Base-by-base conservation (phyloP, 371 early-diverging fungal genomes). In the Mucor piriformis region DNA sequence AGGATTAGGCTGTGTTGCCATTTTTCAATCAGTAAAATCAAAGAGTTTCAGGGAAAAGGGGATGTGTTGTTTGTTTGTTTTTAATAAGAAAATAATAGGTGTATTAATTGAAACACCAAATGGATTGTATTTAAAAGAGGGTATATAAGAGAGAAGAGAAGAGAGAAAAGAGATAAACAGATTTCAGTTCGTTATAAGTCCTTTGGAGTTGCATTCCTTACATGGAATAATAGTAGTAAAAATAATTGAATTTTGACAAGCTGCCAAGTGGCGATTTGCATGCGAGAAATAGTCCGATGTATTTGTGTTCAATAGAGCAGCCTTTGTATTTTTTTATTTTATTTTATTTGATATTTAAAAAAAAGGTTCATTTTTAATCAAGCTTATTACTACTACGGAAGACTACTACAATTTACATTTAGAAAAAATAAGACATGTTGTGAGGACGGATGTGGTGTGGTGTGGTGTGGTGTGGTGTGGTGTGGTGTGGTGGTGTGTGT, bases 1-100 rank as follows among this genome's bases (percentile, higher is more conserved):
- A 18, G 77, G 77, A n/a, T 71, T 80, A 16, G 65, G 40, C 29
- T 65, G 54, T 18, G 52, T 57, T 43, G 75, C 46, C 72, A 72
- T 72, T 34, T 21, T 46, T 46, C n/a, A 37, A 29, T 6, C 29
- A 29, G 8, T 18, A 42, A 42, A 42, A 42, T 42, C 1, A 42
- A 18, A 18, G 18, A 18, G 8, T n/a, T 42, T 18, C 18, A 18
- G 18, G 42, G 8, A 6, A 42, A 42, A 29, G 29, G 29, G 29
- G 29, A 3, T 48, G 12, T n/a, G 27, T 15, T 48, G 29, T 29
- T 29, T 29, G 29, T 29, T 29, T 29, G 8, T 29, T 29, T 29
- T 29, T 29, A 29, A 8, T 4, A 29, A 4, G 29, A 29, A 8
- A 29, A 8, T 8, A 29, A 8, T 29, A 29, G 29, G 20, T 46